A percentile compares a stretch with the other conserved stretches of the same genome.
These are phyloP conservation scores for Aureobasidium lini DNA, from an alignment of 2,329 filamentous ascomycete genomes.

Conservation along the genomic window DNA sequence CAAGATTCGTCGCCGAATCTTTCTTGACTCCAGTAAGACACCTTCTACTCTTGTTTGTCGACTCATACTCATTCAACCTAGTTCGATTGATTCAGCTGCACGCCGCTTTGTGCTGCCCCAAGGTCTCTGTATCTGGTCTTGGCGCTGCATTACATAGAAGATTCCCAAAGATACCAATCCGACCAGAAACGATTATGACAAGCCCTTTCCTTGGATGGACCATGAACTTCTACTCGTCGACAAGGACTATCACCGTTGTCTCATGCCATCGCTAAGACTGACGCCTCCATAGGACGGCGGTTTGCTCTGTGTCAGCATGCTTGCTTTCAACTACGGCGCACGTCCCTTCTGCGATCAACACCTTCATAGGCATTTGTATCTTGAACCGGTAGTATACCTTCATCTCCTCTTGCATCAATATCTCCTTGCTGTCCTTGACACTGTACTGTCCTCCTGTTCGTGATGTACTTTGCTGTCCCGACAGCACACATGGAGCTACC, in stretches of 20 bases:
- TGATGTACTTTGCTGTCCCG: background rate
- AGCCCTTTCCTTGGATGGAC: background rate
- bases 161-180: conserved; percentile 12
- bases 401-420: background rate
- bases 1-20: conserved; percentile 95
- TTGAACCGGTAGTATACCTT: conserved; percentile 1
- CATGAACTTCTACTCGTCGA: background rate
- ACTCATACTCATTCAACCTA: background rate
- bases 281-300: background rate
- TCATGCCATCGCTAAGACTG: background rate
- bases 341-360: background rate
- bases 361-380: conserved; percentile 1
- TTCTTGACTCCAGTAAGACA: conserved; percentile 69
- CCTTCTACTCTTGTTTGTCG: background rate
- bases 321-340: conserved; percentile 2
- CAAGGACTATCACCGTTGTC: background rate
- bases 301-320: conserved; percentile 9
- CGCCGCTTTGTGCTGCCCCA: background rate
- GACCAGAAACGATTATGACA: conserved; percentile 12
- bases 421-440: background rate
- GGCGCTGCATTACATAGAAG: conserved; percentile 11
- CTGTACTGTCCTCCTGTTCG: background rate
- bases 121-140: background rate
- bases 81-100: conserved; percentile 17
- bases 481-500: background rate